Percentiles rank a stretch among this genome's conserved stretches.
These are phyloP conservation scores for Bisporella sp. DNA, from an alignment of 2,329 filamentous ascomycete genomes.

Conservation along the genomic window DNA sequence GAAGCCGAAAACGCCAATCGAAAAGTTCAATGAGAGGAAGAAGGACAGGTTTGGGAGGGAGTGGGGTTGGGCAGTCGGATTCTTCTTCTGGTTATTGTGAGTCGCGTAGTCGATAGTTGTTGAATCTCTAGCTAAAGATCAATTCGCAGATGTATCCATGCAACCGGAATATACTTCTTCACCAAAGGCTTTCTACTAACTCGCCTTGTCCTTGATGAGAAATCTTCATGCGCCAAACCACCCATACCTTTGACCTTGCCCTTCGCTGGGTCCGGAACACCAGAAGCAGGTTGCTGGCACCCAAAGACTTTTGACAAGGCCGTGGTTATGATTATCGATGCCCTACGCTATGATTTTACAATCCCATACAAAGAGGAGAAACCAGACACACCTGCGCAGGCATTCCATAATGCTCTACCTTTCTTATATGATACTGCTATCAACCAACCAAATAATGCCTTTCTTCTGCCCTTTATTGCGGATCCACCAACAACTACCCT, in stretches of 20 bases:
- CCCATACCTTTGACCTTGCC: constrained; percentile 46
- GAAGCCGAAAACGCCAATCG: constrained; percentile 18
- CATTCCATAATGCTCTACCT: constrained; percentile 84
- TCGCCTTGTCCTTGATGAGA: constrained; percentile 70
- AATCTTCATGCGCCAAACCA: constrained; percentile 60
- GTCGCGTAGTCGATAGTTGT: constrained; percentile 8
- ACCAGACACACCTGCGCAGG: constrained; percentile 27
- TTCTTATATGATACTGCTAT: constrained; percentile 79
- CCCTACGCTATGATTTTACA: constrained; percentile 93
- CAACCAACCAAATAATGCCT: constrained; percentile 70
- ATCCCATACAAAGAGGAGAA: constrained; percentile 59
- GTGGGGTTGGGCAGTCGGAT: constrained; percentile 25
- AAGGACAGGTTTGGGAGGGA: constrained; percentile 18
- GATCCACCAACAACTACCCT: constrained; percentile 92
- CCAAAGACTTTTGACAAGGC: constrained; percentile 89
- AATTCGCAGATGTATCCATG: constrained; percentile 51
- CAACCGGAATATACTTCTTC: constrained; percentile 81
- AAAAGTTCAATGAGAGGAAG: constrained; percentile 24
- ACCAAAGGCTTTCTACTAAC: constrained; percentile 92
- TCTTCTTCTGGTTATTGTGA: constrained; percentile 28
- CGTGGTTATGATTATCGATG: constrained; percentile 85
- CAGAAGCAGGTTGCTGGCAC: constrained; percentile 84
- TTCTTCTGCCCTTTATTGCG: constrained; percentile 90
- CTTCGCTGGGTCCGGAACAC: constrained; percentile 25
- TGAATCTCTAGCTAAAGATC: not conserved